phyloP scores from a whole-genome alignment of 2,329 filamentous ascomycete species.

The Exophiala bonariae region DNA sequence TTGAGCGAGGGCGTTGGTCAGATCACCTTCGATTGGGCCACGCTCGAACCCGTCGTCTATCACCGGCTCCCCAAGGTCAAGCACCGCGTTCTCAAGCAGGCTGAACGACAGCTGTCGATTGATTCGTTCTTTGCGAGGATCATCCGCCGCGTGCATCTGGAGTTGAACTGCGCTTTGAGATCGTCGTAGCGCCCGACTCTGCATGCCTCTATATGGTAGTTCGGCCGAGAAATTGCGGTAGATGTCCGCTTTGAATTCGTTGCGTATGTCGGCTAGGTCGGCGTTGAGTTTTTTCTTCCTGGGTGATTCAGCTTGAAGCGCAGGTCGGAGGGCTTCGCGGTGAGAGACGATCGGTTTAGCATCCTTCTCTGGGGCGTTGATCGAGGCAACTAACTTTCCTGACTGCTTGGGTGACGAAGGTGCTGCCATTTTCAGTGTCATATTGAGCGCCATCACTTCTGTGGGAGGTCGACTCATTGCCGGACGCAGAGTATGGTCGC shows the following conservation, averaged over 20 bases:
- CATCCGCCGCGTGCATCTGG: conserved; percentile 8
- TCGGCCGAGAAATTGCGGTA: conserved; percentile 23
- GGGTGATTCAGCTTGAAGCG: conserved; percentile 22
- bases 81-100: conserved; percentile 46
- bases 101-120: conserved; percentile 49
- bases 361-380: conserved; percentile 6
- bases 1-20: conserved; percentile 20
- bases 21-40: conserved; percentile 21
- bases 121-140: conserved; percentile 24
- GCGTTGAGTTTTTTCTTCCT: conserved; percentile 21
- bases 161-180: conserved; percentile 24
- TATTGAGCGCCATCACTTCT: conserved; percentile 16
- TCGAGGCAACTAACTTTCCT: conserved; percentile 1
- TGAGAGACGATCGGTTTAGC: conserved; percentile 18
- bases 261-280: conserved; percentile 23
- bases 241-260: conserved; percentile 20
- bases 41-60: conserved; percentile 14
- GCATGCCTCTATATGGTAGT: conserved; percentile 21
- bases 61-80: conserved; percentile 33
- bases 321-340: conserved; percentile 21
- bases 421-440: conserved; percentile 13
- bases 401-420: conserved; percentile 8
- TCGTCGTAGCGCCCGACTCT: conserved; percentile 21
- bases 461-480: conserved; percentile 1
- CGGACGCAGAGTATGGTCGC: conserved; percentile 15